A percentile compares a stretch with the other conserved stretches of the same genome.
These are phyloP conservation scores for Blyttiomyces sp. DNA, from an alignment of 371 early-diverging fungal genomes.

Conservation along the genomic window DNA sequence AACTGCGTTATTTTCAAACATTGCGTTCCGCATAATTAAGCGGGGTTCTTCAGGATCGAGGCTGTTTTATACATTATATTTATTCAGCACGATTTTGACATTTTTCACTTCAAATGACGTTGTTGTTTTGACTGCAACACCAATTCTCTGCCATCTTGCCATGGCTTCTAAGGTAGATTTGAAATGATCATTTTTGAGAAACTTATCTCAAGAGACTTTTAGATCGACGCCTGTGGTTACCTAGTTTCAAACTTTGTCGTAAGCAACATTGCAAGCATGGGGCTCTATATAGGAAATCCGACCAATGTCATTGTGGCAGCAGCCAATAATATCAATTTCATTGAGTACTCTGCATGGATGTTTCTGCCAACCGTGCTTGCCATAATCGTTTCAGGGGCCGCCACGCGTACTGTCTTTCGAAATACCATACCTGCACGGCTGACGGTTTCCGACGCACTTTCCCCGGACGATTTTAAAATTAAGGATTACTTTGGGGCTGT, in stretches of 20 bases:
- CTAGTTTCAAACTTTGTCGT: conserved; percentile 31
- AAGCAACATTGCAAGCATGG: conserved; percentile 66
- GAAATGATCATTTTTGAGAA: neutral
- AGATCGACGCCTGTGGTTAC: conserved; percentile 26
- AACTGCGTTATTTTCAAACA: conserved; percentile 69
- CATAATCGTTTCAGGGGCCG: conserved; percentile 48
- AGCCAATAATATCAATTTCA: conserved; percentile 68
- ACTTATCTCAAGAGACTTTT: neutral
- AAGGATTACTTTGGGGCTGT: conserved; percentile 25
- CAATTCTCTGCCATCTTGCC: conserved; percentile 70
- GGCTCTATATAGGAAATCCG: conserved; percentile 79
- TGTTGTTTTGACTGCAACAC: conserved; percentile 73
- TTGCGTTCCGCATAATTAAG: conserved; percentile 64
- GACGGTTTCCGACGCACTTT: too few species aligned
- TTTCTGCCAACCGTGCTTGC: conserved; percentile 64
- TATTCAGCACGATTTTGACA: conserved; percentile 68
- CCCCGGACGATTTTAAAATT: too few species aligned
- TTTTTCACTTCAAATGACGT: conserved; percentile 78
- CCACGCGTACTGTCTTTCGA: conserved; percentile 2
- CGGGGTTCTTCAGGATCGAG: conserved; percentile 57
- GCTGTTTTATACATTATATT: conserved; percentile 65
- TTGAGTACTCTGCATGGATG: conserved; percentile 79
- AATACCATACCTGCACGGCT: neutral
- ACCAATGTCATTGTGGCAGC: conserved; percentile 81
- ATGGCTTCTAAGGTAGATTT: conserved; percentile 52